Percentiles rank a stretch among this genome's conserved stretches.
phyloP scores from a whole-genome alignment of 2,329 filamentous ascomycete species.

The Camptophora hylomeconis region DNA sequence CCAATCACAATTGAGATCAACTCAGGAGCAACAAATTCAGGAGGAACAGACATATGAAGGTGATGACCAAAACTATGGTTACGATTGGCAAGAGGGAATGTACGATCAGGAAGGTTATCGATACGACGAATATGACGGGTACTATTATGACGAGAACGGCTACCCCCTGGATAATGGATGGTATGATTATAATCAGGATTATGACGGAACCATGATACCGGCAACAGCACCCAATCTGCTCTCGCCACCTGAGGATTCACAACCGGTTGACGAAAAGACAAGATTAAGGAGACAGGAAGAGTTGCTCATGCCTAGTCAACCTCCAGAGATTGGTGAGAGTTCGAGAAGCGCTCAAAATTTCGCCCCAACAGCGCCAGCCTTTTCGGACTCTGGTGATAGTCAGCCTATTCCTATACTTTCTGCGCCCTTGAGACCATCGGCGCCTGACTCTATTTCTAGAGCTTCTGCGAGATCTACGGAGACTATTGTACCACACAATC shows the following conservation, averaged over 20 bases:
- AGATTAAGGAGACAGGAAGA: slow-evolving; percentile 64
- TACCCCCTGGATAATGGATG: slow-evolving; percentile 10
- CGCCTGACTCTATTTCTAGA: slow-evolving; percentile 13
- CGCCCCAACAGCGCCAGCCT: slow-evolving; percentile 32
- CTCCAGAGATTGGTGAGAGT: slow-evolving; percentile 40
- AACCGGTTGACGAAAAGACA: slow-evolving; percentile 66
- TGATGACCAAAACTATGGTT: slow-evolving; percentile 6
- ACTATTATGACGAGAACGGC: slow-evolving; percentile 14
- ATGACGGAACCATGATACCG: not conserved
- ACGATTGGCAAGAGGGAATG: slow-evolving; percentile 7
- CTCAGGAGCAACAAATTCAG: slow-evolving; percentile 1
- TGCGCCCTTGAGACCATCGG: not conserved
- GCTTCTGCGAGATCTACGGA: slow-evolving; percentile 20
- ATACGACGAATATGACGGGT: slow-evolving; percentile 8
- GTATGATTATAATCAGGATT: slow-evolving; percentile 2
- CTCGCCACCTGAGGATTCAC: slow-evolving; percentile 41
- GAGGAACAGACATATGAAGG: slow-evolving; percentile 6
- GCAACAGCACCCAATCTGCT: slow-evolving; percentile 10
- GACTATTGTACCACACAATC: slow-evolving; percentile 17
- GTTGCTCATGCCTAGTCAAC: slow-evolving; percentile 67
- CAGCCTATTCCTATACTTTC: slow-evolving; percentile 25
- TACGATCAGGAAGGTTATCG: slow-evolving; percentile 4
- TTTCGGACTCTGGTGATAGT: slow-evolving; percentile 41
- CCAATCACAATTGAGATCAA: slow-evolving; percentile 23
- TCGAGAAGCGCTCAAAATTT: slow-evolving; percentile 25